A percentile compares a stretch with the other conserved stretches of the same genome.
phyloP scores from a whole-genome alignment of 345 rosid genomes.

The Aquilaria yunnanensis region DNA sequence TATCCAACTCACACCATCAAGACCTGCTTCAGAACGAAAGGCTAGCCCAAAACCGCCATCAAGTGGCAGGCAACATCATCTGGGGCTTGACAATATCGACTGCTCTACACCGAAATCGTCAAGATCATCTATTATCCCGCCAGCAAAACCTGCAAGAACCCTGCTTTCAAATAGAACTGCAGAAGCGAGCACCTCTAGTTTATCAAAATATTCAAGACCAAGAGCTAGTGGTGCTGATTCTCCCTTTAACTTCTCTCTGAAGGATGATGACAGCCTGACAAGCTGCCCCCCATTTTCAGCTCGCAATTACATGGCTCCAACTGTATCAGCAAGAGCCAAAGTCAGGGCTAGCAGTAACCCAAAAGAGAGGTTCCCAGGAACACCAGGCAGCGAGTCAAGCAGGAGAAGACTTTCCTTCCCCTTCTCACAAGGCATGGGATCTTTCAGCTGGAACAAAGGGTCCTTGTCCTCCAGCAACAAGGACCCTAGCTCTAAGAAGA shows the following conservation, averaged over 20 bases:
- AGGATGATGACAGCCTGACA: slow-evolving; percentile 90
- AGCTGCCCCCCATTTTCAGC: slow-evolving; percentile 90
- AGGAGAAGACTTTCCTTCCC: slow-evolving; percentile 75
- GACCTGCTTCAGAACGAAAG: slow-evolving; percentile 41
- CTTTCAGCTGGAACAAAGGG: slow-evolving; percentile 76
- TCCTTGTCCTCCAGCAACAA: slow-evolving; percentile 50
- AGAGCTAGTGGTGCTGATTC: slow-evolving; percentile 56
- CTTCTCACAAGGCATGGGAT: slow-evolving; percentile 54
- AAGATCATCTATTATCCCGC: slow-evolving; percentile 40
- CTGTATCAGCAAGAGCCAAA: slow-evolving; percentile 79
- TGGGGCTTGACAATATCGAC: slow-evolving; percentile 50
- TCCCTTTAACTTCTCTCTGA: slow-evolving; percentile 43
- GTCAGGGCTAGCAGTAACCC: slow-evolving; percentile 70
- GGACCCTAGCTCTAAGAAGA: slow-evolving; percentile 41
- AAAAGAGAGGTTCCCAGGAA: slow-evolving; percentile 48
- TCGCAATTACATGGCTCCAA: slow-evolving; percentile 88
- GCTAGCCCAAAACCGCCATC: slow-evolving; percentile 51
- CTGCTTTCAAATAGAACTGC: slow-evolving; percentile 38
- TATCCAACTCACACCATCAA: slow-evolving; percentile 48
- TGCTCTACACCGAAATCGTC: slow-evolving; percentile 69
- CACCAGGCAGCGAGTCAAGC: slow-evolving; percentile 63
- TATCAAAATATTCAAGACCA: slow-evolving; percentile 54
- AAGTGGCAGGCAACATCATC: slow-evolving; percentile 36
- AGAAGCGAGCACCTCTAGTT: slow-evolving; percentile 30
- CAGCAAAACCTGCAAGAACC: slow-evolving; percentile 42